A percentile compares a stretch with the other conserved stretches of the same genome.
Evolutionary conservation across 345 rosid genomes (phyloP).

Genomic region (Eucalyptus lansdowneana): DNA sequence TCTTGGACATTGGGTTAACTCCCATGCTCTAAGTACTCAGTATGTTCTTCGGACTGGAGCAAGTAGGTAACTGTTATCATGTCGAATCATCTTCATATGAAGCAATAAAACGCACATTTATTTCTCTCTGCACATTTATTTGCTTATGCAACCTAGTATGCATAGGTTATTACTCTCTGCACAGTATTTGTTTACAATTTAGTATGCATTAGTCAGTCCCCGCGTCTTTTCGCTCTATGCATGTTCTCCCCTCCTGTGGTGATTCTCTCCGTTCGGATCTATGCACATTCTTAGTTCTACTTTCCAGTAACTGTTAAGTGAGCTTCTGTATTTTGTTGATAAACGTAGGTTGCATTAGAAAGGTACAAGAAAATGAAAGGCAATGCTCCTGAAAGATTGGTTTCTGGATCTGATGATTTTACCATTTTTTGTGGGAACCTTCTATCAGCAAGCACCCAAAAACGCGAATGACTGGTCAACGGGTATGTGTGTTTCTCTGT

Average conservation of each 20-base stretch:
- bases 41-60: slow-evolving; percentile 88
- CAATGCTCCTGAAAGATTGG: slow-evolving; percentile 73
- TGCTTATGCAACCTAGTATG: neutral
- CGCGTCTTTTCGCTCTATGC: neutral
- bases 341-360: slow-evolving; percentile 54
- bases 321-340: neutral
- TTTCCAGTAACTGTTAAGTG: neutral
- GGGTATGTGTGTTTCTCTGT: slow-evolving; percentile 13
- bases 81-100: neutral
- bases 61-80: slow-evolving; percentile 18
- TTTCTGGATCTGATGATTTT: slow-evolving; percentile 90
- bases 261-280: neutral
- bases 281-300: neutral
- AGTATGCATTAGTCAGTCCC: neutral
- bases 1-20: slow-evolving; percentile 96
- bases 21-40: slow-evolving; percentile 88
- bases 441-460: slow-evolving; percentile 64
- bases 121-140: neutral
- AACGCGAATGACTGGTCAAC: slow-evolving; percentile 78
- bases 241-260: neutral
- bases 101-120: neutral
- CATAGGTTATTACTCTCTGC: neutral
- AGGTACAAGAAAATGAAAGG: slow-evolving; percentile 81
- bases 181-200: neutral
- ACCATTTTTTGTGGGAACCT: slow-evolving; percentile 96